These are phyloP conservation scores for Dactylorhiza incarnata DNA, from an alignment of 106 monocot species.

Conservation along the genomic window DNA sequence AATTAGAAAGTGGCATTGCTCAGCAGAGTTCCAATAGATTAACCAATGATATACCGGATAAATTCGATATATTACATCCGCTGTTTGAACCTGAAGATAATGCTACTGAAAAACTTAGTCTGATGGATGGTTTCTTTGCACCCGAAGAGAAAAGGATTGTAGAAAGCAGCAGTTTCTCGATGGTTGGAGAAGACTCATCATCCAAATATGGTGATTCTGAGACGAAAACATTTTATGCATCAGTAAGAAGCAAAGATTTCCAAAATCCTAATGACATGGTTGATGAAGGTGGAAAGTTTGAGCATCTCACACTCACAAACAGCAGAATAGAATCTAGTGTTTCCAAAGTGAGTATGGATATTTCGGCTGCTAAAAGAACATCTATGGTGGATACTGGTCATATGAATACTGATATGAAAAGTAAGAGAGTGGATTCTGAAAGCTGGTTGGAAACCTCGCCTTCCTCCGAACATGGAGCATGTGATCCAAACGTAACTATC, in stretches of 20 bases:
- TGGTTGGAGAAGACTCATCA: slow-evolving; percentile 14
- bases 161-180: slow-evolving; percentile 9
- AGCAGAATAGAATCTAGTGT: slow-evolving; percentile 10
- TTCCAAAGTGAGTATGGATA: slow-evolving; percentile 8
- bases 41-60: slow-evolving; percentile 1
- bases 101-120: slow-evolving; percentile 25
- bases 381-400: slow-evolving; percentile 4
- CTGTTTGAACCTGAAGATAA: slow-evolving; percentile 4
- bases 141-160: slow-evolving; percentile 19
- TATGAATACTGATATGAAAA: background rate
- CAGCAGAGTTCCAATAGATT: slow-evolving; percentile 16
- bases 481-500: background rate
- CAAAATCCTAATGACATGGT: background rate
- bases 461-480: slow-evolving; percentile 3
- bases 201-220: slow-evolving; percentile 8
- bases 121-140: slow-evolving; percentile 18
- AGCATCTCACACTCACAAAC: slow-evolving; percentile 5
- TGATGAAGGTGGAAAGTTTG: background rate
- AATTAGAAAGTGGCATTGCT: background rate
- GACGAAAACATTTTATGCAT: slow-evolving; percentile 14
- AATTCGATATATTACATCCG: background rate
- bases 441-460: slow-evolving; percentile 12
- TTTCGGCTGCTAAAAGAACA: slow-evolving; percentile 1
- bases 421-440: slow-evolving; percentile 13
- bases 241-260: background rate